phyloP scores from a whole-genome alignment of 2,329 filamentous ascomycete species.

The Pseudopyrenochaeta lycopersici region DNA sequence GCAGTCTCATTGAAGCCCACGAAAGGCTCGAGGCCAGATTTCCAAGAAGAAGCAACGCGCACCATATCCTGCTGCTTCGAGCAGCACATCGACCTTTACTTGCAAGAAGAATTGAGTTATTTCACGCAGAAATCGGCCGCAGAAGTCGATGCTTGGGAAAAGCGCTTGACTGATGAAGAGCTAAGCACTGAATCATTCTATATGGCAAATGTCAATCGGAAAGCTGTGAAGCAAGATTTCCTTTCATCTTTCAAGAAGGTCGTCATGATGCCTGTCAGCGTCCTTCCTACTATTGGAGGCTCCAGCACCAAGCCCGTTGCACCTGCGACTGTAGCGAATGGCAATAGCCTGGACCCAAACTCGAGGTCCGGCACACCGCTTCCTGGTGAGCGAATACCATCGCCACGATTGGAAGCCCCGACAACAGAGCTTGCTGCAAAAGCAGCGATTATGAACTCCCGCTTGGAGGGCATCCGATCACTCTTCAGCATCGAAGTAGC shows the following conservation, averaged over 20 bases:
- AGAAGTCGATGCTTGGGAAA: constrained; percentile 87
- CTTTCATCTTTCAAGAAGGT: constrained; percentile 97
- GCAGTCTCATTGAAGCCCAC: constrained; percentile 75
- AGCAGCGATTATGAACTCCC: constrained; percentile 95
- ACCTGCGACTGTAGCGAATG: constrained; percentile 30
- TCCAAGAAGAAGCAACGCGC: constrained; percentile 71
- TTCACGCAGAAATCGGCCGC: constrained; percentile 80
- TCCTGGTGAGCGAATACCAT: constrained; percentile 45
- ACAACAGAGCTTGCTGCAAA: constrained; percentile 94
- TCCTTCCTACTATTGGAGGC: constrained; percentile 72
- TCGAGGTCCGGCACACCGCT: constrained; percentile 50
- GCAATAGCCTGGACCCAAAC: constrained; percentile 39
- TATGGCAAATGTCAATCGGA: constrained; percentile 93
- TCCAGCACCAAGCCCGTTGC: constrained; percentile 48
- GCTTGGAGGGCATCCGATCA: constrained; percentile 91
- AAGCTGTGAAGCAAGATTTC: constrained; percentile 96
- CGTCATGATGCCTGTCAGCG: constrained; percentile 98
- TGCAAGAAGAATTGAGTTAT: constrained; percentile 88
- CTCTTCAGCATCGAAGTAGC: constrained; percentile 97
- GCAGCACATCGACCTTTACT: constrained; percentile 90
- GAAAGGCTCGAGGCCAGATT: constrained; percentile 67
- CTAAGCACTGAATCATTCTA: constrained; percentile 91
- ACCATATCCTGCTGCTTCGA: constrained; percentile 81
- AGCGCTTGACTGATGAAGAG: constrained; percentile 89
- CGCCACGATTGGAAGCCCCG: constrained; percentile 69